Base-by-base conservation (phyloP, 2,329 filamentous ascomycete species). In the Thermoascus crustaceus region DNA sequence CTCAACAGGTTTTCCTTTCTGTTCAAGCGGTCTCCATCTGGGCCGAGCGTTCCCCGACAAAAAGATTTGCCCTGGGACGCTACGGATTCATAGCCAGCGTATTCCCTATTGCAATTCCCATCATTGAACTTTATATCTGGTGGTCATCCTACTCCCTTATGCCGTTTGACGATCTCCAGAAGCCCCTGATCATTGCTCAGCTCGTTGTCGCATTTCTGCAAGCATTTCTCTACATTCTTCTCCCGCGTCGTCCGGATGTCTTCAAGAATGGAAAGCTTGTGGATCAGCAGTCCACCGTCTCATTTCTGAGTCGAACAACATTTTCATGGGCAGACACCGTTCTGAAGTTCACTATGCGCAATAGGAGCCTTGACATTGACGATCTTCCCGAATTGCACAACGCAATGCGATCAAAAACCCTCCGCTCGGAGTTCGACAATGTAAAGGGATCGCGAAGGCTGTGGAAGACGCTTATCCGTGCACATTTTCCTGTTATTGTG, bases 221-320 rank as follows among this genome's bases (percentile, higher is more conserved):
- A 3, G 50, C 36, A 5, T 2, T 53, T 2, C 45, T 43, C 21
- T 71, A 71, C 43, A 42, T 80, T 8, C 67, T 70, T n/a, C 60
- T 85, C 11, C 79, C 78, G 7, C 70, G 81, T 31, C 69, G 82
- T 7, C 82, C 82, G 3, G 68, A 76, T 26, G 75, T 85, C 18
- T 82, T 69, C 52, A 64, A 71, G 49, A 52, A 77, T 27, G 75
- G 67, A 20, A 61, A 67, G 25, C 55, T 64, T 5, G 76, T 88
- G 18, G 81, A 87, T 50, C 61, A 64, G 8, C 69, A 78, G 59
- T 71, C 69, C 48, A 78, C 78, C 0, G 66, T 64, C 5, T 77
- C 78, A 1, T 73, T 76, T 2, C 64, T 80, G 34, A 69, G 60
- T 32, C 71, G 74, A 35, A 76, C 75, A 50, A 82, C 73, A 11